Evolutionary conservation across 106 monocot species (phyloP), one percentile per base, ranked within the genome.

Genomic region (Dioscorea zingiberensis): DNA sequence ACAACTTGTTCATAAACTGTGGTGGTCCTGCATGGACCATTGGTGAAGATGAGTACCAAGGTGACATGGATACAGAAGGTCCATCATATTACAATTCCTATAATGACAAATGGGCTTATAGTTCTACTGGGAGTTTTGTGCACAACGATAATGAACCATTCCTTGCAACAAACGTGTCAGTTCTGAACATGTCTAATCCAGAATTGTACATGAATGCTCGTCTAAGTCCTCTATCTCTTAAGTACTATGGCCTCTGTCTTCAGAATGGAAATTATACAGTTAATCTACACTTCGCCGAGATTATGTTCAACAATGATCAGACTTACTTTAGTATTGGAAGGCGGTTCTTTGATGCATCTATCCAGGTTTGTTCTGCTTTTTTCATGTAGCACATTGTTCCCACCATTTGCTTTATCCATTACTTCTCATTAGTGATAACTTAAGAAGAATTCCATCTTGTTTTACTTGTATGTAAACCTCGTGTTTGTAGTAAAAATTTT

Each of bases 211-310:
- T 27, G 44, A 32, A 28, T 30, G 86, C 82, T 11, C 78, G 86
- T 13, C 58, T 78, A 19, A 67, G 44, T 70, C 79, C 86, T 26
- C 26, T 64, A 22, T 82, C 86, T 17, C 77, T 86, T 1, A 78
- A 29, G 29, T 86, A 86, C 67, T 82, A 79, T 65, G 86, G 86
- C 13, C 73, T 87, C 19, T 87, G 86, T 60, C 63, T 87, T 63
- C 63, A 67, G 19, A 62, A 62, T 17, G 86, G 86, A 23, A 53
- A 56, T 18, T 87, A 87, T 58, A 79, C 59, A 13, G 78, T 82
- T 22, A 58, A 58, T 13, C 82, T 87, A 13, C 79, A 76, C 29
- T 87, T 87, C 68, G 78, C 86, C 13, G 86, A 86, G 69, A 82
- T 76, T 54, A 57, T 81, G 13, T 78, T 86, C 63, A 66, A 62